Conservation (phyloP, 441 rosid species). For the Syzygium malaccense region DNA sequence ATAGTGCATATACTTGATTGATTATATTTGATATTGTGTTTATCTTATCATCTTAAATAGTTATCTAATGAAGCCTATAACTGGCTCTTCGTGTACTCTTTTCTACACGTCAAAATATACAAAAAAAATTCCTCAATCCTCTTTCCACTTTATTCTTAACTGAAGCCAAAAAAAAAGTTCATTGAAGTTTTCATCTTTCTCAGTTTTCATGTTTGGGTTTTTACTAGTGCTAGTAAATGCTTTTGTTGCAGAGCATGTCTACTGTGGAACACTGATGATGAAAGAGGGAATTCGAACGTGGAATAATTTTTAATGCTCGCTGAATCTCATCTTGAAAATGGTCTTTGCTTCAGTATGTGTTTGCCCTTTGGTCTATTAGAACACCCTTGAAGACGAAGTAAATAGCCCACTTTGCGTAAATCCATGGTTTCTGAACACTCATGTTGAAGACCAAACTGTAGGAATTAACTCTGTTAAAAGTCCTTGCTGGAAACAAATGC, state of each 20-base stretch:
- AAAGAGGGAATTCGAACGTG: background rate
- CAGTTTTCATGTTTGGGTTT: background rate
- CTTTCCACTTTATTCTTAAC: no score
- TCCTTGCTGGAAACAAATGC: background rate
- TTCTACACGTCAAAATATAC: no score
- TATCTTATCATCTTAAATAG: no score
- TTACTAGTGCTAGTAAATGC: background rate
- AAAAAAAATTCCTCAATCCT: no score
- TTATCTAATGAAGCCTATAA: no score
- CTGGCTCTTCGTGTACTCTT: no score
- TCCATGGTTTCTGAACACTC: background rate
- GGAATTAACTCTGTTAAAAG: background rate
- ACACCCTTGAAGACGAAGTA: background rate
- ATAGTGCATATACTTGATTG: no score
- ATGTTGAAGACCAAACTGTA: background rate
- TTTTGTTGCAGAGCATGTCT: background rate
- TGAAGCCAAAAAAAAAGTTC: background rate
- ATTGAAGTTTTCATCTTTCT: background rate
- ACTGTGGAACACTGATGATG: background rate
- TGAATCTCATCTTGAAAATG: background rate
- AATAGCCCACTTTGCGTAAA: background rate
- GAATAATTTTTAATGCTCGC: background rate
- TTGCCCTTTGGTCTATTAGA: background rate
- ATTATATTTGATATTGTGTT: no score
- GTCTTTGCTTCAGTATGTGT: background rate